These are phyloP conservation scores for Pisolithus albus DNA, from an alignment of 768 basidiomycete species.

Conservation along the genomic window DNA sequence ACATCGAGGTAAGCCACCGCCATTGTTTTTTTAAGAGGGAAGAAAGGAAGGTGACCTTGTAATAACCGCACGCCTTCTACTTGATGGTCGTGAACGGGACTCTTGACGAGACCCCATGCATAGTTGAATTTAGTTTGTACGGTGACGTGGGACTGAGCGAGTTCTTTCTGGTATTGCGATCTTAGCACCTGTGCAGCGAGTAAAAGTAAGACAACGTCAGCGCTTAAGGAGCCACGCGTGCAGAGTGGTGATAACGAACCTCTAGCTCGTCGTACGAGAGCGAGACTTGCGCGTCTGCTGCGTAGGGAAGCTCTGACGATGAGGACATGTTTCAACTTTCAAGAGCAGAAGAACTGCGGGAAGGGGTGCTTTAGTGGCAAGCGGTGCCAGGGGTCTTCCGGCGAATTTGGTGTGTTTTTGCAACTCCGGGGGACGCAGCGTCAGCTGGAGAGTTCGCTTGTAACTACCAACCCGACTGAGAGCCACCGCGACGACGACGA, in stretches of 20 bases:
- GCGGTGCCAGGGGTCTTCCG: constrained; percentile 16
- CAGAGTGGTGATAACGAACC: constrained; percentile 33
- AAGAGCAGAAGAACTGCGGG: constrained; percentile 9
- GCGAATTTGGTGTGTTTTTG: constrained; percentile 25
- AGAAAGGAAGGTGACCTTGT: constrained; percentile 53
- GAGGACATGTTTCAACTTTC: constrained; percentile 45
- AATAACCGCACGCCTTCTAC: constrained; percentile 87
- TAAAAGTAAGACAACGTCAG: background rate
- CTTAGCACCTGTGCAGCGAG: constrained; percentile 58
- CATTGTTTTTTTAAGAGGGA: no score
- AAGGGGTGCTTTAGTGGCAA: background rate
- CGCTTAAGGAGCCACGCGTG: background rate
- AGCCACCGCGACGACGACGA: constrained; percentile 6
- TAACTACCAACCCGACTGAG: no score
- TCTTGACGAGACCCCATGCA: constrained; percentile 95
- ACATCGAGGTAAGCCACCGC: no score
- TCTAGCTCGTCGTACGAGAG: constrained; percentile 86
- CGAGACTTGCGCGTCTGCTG: constrained; percentile 88
- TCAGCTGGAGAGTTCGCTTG: no score
- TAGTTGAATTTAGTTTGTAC: constrained; percentile 97
- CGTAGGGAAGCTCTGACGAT: constrained; percentile 85
- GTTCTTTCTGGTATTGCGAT: constrained; percentile 85
- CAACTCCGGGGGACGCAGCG: no score
- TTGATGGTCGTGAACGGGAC: constrained; percentile 75
- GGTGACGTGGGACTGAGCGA: constrained; percentile 75